phyloP scores from a whole-genome alignment of 768 basidiomycete species.

The Pleurotus tuoliensis region DNA sequence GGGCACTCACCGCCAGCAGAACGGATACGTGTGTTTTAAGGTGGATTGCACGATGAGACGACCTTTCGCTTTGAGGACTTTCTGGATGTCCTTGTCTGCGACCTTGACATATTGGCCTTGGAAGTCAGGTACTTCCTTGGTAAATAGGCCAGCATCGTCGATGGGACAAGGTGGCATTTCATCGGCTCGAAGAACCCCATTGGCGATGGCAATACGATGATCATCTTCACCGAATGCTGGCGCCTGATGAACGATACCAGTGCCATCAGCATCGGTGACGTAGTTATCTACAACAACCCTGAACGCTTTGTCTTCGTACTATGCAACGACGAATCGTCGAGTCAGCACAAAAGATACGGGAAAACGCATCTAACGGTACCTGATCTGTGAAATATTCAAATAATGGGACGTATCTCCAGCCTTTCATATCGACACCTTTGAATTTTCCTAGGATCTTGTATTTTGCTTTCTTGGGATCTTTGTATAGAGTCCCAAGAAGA shows the following conservation, averaged over 20 bases:
- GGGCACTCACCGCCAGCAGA: slow-evolving; percentile 82
- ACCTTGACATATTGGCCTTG: slow-evolving; percentile 89
- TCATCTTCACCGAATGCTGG: slow-evolving; percentile 99
- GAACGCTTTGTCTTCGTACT: slow-evolving; percentile 93
- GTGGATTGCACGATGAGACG: slow-evolving; percentile 86
- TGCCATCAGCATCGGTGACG: slow-evolving; percentile 90
- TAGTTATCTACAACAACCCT: slow-evolving; percentile 87
- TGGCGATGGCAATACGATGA: slow-evolving; percentile 84
- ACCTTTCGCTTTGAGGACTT: slow-evolving; percentile 81
- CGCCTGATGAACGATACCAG: slow-evolving; percentile 98
- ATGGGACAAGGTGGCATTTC: slow-evolving; percentile 97
- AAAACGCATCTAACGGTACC: slow-evolving; percentile 37
- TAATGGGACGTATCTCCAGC: slow-evolving; percentile 91
- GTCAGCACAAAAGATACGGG: background rate
- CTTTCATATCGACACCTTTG: slow-evolving; percentile 90
- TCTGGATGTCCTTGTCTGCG: slow-evolving; percentile 94
- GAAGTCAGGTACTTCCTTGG: slow-evolving; percentile 86
- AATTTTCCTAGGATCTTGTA: slow-evolving; percentile 88
- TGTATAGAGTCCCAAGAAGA: slow-evolving; percentile 85
- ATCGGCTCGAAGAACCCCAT: slow-evolving; percentile 79
- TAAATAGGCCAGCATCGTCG: slow-evolving; percentile 87
- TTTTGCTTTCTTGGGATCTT: slow-evolving; percentile 95
- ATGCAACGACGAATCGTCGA: background rate
- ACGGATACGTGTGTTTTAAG: slow-evolving; percentile 89
- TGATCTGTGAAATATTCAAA: slow-evolving; percentile 97